A percentile compares a stretch with the other conserved stretches of the same genome.
phyloP scores from a whole-genome alignment of 495 filamentous ascomycete genomes.

The Tirmania nivea region DNA sequence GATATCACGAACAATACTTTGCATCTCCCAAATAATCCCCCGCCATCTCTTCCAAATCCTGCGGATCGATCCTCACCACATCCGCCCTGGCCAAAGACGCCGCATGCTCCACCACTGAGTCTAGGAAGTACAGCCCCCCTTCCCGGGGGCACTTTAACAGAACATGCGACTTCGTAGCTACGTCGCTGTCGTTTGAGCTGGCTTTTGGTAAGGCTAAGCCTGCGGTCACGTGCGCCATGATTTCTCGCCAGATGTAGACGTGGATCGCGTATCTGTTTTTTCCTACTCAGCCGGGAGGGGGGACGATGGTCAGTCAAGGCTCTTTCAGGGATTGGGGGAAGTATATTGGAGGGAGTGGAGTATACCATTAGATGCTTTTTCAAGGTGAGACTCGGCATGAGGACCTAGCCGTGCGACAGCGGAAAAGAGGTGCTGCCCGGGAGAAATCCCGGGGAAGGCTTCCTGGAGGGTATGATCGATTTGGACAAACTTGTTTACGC shows the following conservation, averaged over 20 bases:
- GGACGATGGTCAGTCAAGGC: too few species aligned
- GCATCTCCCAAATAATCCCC: slow-evolving; percentile 49
- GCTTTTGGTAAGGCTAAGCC: slow-evolving; percentile 18
- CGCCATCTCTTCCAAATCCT: slow-evolving; percentile 58
- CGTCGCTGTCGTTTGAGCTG: slow-evolving; percentile 14
- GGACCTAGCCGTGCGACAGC: too few species aligned
- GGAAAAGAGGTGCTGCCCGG: too few species aligned
- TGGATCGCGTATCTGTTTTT: not conserved
- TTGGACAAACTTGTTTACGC: too few species aligned
- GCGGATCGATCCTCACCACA: slow-evolving; percentile 52
- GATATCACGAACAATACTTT: slow-evolving; percentile 7
- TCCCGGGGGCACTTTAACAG: slow-evolving; percentile 42
- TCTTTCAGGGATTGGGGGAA: too few species aligned
- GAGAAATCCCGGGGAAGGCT: too few species aligned
- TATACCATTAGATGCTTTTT: too few species aligned
- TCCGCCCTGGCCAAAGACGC: slow-evolving; percentile 46
- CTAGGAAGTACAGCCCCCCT: slow-evolving; percentile 34
- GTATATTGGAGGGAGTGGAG: too few species aligned
- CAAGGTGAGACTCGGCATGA: too few species aligned
- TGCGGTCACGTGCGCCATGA: slow-evolving; percentile 15
- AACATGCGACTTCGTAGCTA: slow-evolving; percentile 39
- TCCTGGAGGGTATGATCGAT: too few species aligned
- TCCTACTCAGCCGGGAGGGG: too few species aligned
- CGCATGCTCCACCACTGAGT: slow-evolving; percentile 34
- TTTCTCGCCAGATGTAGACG: slow-evolving; percentile 18